Evolutionary conservation across 495 filamentous ascomycete species (phyloP).

Genomic region (Aspergillus nidulans): DNA sequence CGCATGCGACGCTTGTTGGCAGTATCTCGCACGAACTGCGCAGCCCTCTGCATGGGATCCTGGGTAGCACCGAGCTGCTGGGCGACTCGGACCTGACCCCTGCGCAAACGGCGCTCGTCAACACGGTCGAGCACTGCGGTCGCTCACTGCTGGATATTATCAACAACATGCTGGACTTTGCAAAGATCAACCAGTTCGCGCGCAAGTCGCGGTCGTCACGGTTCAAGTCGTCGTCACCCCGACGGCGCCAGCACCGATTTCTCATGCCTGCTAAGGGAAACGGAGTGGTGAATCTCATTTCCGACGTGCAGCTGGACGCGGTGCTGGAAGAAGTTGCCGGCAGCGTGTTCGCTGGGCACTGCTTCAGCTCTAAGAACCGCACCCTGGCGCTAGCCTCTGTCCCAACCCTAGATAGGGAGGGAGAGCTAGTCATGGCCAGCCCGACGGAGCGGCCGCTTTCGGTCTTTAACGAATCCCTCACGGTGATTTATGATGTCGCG

Average conservation of each 20-base stretch:
- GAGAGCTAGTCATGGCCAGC: constrained; percentile 2
- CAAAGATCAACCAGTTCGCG: constrained; percentile 7
- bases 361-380: constrained; percentile 17
- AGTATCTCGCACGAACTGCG: constrained; percentile 31
- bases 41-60: constrained; percentile 13
- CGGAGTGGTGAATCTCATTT: constrained; percentile 3
- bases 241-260: not conserved
- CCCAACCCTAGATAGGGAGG: not conserved
- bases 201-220: not conserved
- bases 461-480: constrained; percentile 25
- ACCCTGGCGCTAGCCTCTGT: not conserved
- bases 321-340: constrained; percentile 59
- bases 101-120: not conserved
- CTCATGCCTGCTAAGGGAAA: not conserved
- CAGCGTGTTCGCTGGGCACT: constrained; percentile 51
- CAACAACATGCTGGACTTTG: constrained; percentile 12
- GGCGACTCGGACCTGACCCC: constrained; percentile 6
- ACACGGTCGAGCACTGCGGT: constrained; percentile 9
- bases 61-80: constrained; percentile 11
- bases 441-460: constrained; percentile 18
- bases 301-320: constrained; percentile 36
- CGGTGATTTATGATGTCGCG: constrained; percentile 56
- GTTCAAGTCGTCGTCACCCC: not conserved
- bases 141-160: constrained; percentile 8
- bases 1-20: constrained; percentile 59